phyloP scores from a whole-genome alignment of 2,329 filamentous ascomycete genomes.

The Stemphylium beticola region DNA sequence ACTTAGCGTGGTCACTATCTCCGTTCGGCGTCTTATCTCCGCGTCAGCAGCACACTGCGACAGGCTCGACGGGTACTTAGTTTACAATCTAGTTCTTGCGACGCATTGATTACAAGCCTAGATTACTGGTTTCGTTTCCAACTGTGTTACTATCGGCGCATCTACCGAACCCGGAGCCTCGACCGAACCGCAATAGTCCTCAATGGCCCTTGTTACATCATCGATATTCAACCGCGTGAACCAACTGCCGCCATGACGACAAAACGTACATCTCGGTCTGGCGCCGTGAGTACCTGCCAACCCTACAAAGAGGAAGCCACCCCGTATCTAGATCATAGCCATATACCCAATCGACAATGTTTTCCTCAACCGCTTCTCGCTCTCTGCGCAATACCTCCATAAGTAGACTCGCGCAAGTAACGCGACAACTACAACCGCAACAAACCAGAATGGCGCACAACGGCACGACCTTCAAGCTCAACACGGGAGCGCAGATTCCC shows the following conservation, averaged over 20 bases:
- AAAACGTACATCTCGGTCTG: background rate
- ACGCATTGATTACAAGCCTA: no score
- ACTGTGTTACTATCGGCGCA: background rate
- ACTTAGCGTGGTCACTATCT: no score
- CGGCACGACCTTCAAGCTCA: constrained; percentile 58
- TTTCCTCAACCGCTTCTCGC: constrained; percentile 20
- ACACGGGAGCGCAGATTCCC: constrained; percentile 76
- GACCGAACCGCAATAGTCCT: background rate
- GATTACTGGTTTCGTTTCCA: no score
- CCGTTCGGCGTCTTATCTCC: no score
- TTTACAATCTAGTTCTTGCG: no score
- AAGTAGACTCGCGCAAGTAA: constrained; percentile 23
- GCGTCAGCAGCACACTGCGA: no score
- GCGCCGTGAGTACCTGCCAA: background rate
- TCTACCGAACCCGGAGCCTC: background rate
- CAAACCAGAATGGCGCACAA: constrained; percentile 41
- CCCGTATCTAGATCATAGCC: no score
- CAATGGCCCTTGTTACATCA: constrained; percentile 2
- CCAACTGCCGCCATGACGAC: constrained; percentile 3
- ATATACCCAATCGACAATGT: constrained; percentile 10
- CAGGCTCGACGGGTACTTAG: background rate
- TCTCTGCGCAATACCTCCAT: constrained; percentile 18
- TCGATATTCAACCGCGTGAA: constrained; percentile 1
- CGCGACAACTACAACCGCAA: constrained; percentile 21
- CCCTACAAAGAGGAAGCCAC: no score